phyloP scores from a whole-genome alignment of 441 rosid species.

The Francoa sonchifolia region DNA sequence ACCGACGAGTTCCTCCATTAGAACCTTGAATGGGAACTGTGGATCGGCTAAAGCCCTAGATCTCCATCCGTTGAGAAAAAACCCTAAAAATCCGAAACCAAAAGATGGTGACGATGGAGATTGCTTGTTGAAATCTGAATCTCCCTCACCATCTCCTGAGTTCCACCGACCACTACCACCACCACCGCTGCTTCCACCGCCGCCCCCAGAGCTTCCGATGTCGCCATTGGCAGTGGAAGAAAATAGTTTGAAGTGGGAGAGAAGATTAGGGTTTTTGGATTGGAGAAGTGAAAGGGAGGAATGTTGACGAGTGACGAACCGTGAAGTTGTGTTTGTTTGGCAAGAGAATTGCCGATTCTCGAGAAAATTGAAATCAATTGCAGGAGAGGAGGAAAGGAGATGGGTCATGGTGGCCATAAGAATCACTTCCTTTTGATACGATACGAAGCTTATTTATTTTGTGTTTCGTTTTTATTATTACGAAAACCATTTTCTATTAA shows the following conservation, averaged over 20 bases:
- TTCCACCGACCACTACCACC: slow-evolving; percentile 22
- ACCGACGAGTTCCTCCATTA: slow-evolving; percentile 90
- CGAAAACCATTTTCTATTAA: too few relatives aligned
- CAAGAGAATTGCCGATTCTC: neutral
- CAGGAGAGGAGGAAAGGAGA: neutral
- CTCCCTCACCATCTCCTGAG: slow-evolving; percentile 15
- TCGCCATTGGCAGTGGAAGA: neutral
- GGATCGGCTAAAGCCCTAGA: slow-evolving; percentile 86
- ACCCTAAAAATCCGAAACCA: slow-evolving; percentile 42
- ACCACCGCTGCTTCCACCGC: slow-evolving; percentile 29
- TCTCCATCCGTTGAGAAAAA: slow-evolving; percentile 64
- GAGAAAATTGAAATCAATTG: neutral
- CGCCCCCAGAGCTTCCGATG: slow-evolving; percentile 14
- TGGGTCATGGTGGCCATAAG: neutral
- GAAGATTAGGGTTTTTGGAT: neutral
- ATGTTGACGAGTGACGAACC: neutral
- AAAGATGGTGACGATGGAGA: slow-evolving; percentile 13
- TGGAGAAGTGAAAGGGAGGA: neutral
- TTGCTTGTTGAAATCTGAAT: slow-evolving; percentile 15
- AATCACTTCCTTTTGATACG: too few relatives aligned
- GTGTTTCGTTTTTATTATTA: too few relatives aligned
- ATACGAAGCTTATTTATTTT: too few relatives aligned
- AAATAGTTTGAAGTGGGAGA: neutral
- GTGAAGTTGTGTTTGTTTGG: neutral
- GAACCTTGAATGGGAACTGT: slow-evolving; percentile 84